Evolutionary conservation across 805 yeast genomes (phyloP).

Genomic region (Lipomyces orientalis): DNA sequence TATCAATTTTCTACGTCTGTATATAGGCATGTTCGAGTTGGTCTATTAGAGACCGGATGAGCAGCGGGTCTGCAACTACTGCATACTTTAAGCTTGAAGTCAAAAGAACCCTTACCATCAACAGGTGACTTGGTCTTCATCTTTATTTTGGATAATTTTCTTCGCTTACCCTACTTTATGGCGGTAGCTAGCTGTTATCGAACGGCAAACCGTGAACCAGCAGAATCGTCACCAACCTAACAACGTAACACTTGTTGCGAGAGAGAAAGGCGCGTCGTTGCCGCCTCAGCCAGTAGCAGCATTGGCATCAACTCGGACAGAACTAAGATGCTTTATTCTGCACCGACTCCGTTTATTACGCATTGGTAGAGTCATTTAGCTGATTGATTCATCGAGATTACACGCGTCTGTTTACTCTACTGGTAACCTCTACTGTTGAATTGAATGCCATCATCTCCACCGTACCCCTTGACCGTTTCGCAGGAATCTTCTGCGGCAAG

Average conservation of each 20-base stretch:
- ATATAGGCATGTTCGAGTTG: too few relatives aligned
- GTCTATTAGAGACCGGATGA: too few relatives aligned
- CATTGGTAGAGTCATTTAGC: background rate
- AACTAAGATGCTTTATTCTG: background rate
- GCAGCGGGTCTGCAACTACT: background rate
- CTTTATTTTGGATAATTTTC: background rate
- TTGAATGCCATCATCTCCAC: background rate
- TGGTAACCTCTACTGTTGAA: background rate
- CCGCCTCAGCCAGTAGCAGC: too few relatives aligned
- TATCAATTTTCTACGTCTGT: background rate
- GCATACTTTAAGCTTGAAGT: background rate
- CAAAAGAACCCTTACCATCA: background rate
- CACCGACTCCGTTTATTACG: background rate
- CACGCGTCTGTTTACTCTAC: background rate
- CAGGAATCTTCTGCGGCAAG: background rate
- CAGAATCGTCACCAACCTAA: background rate
- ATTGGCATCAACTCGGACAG: too few relatives aligned
- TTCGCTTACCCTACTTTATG: background rate
- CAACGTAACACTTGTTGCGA: background rate
- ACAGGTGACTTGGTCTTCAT: too few relatives aligned
- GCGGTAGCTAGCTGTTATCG: background rate
- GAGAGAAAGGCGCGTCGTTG: background rate
- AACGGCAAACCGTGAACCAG: too few relatives aligned
- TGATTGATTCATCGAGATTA: background rate
- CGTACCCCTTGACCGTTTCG: background rate